A percentile compares a stretch with the other conserved stretches of the same genome.
Conservation (phyloP, 352 stramenopile genomes). For the Pythium plurisporium region DNA sequence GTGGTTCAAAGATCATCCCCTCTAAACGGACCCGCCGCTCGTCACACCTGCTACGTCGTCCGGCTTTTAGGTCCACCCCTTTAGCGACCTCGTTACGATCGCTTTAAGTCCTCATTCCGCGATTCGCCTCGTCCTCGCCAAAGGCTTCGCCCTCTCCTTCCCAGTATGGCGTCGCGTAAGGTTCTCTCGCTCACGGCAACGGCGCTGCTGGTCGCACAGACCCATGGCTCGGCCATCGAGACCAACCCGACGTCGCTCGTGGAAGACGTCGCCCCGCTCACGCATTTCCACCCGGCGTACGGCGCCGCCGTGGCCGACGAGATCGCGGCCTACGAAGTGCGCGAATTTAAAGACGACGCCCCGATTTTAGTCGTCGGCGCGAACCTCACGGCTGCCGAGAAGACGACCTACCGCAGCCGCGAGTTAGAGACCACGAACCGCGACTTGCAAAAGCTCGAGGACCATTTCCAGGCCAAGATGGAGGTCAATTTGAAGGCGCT, state of each 20-base stretch:
- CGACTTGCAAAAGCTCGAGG: conserved; percentile 18
- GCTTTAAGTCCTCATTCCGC: no score
- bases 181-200: no score
- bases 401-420: background rate
- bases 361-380: background rate
- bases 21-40: no score
- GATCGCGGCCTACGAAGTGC: conserved; percentile 4
- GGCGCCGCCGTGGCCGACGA: conserved; percentile 3
- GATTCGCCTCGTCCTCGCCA: no score
- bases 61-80: no score
- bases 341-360: conserved; percentile 3
- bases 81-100: no score
- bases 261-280: background rate
- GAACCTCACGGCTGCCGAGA: background rate
- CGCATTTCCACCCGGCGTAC: conserved; percentile 2
- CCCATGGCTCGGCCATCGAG: background rate
- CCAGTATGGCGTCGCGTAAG: no score
- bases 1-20: no score
- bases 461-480: conserved; percentile 11
- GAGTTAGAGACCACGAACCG: conserved; percentile 6
- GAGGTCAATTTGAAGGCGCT: conserved; percentile 16
- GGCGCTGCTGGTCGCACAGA: no score
- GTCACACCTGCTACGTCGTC: no score
- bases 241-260: conserved; percentile 6
- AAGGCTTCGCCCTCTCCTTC: no score